Base-by-base conservation (phyloP, 139 green algal species). In the Chlorella sp. region DNA sequence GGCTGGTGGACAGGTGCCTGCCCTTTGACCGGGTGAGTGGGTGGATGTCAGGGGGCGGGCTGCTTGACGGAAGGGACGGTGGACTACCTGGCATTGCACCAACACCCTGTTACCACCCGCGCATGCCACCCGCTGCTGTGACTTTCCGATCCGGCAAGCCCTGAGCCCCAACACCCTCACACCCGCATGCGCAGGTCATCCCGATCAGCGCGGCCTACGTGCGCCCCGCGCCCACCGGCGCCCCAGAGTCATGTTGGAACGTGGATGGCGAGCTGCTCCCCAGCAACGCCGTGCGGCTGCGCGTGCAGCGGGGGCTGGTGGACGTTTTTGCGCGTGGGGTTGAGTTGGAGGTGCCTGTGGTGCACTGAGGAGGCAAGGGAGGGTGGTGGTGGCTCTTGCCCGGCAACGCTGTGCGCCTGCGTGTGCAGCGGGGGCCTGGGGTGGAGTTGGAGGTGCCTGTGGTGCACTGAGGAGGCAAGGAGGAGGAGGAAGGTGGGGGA, bases 181-280 rank as follows among this genome's bases (percentile, higher is more conserved):
- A n/a, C n/a, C n/a, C n/a, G n/a, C 42, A 10, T 64, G 22, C 24
- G 55, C 71, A 87, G 26, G 72, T 86, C 4, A 24, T 88, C 17
- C 80, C 86, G 14, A 77, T 78, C 0, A 75, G 74, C 27, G 82
- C 76, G 1, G 61, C 72, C 27, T 49, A 14, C 5, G 51, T 78
- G 35, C 60, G 77, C 31, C 72, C 74, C 0, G 26, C 65, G 14
- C 49, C 55, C 20, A 67, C 35, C 1, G 32, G 35, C 2, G 31
- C 42, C 1, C n/a, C n/a, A n/a, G 78, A 75, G 31, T 85, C 71
- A 62, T 62, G n/a, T n/a, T 96, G 91, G 91, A 96, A 94, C 67
- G 78, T 93, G 26, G 91, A 96, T 50, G 91, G 91, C 23, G 91
- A 95, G 80, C 78, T 93, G 62, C 68, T 92, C 69, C 26, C 23